Conservation (phyloP, 2,329 filamentous ascomycete species). For the Atkinsonella texensis region DNA sequence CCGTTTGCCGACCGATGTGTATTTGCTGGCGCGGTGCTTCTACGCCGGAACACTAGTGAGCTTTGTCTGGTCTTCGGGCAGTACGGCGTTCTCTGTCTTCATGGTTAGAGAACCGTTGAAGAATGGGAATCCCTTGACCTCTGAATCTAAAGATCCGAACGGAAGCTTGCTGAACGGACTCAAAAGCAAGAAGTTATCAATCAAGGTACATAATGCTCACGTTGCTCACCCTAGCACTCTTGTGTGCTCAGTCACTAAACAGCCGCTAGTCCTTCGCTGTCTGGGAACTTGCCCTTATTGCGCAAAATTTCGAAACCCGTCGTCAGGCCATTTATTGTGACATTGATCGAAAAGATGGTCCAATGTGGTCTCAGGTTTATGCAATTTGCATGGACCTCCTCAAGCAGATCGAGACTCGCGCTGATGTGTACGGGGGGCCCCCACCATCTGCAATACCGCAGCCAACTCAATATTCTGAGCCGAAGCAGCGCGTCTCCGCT, state of each 20-base stretch:
- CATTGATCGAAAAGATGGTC: conserved; percentile 68
- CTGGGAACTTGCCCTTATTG: conserved; percentile 80
- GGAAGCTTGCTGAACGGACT: conserved; percentile 77
- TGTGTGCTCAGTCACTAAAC: conserved; percentile 10
- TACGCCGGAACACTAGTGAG: conserved; percentile 55
- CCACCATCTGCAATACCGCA: conserved; percentile 20
- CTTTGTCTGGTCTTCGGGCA: conserved; percentile 65
- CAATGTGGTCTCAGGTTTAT: conserved; percentile 72
- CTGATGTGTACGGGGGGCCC: conserved; percentile 48
- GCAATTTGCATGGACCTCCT: conserved; percentile 57
- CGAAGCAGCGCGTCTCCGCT: conserved; percentile 23
- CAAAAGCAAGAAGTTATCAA: conserved; percentile 68
- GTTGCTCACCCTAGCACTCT: background rate
- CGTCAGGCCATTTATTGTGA: conserved; percentile 77
- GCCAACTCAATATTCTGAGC: conserved; percentile 15
- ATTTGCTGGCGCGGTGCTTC: conserved; percentile 42
- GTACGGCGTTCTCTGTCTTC: conserved; percentile 67
- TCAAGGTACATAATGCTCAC: conserved; percentile 40
- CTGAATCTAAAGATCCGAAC: conserved; percentile 81
- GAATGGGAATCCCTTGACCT: conserved; percentile 70
- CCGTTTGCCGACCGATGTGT: conserved; percentile 45
- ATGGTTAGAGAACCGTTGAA: conserved; percentile 73
- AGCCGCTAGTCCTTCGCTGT: conserved; percentile 62
- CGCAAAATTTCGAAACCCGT: conserved; percentile 59
- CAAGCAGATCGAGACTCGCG: conserved; percentile 52